phyloP scores from a whole-genome alignment of 176 grass and related monocot genomes.

The Ensete ventricosum region DNA sequence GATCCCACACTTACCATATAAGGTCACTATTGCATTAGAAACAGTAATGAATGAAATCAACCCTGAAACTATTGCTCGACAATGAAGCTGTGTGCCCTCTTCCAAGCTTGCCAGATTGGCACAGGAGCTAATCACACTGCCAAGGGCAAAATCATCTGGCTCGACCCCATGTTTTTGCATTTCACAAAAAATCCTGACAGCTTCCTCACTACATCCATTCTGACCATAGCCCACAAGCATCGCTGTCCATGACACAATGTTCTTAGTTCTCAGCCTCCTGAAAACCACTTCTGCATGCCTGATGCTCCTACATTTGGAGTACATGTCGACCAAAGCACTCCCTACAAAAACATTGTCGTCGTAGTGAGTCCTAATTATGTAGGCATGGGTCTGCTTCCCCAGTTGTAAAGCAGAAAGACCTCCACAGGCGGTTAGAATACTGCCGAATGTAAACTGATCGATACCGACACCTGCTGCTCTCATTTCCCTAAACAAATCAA shows the following conservation, averaged over 20 bases:
- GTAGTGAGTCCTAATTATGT: conserved; percentile 41
- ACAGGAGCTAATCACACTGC: conserved; percentile 58
- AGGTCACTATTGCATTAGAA: conserved; percentile 59
- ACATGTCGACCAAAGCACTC: conserved; percentile 58
- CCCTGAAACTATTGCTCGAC: conserved; percentile 40
- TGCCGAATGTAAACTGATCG: conserved; percentile 64
- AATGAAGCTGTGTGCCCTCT: conserved; percentile 64
- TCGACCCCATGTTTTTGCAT: conserved; percentile 40
- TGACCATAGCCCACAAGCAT: conserved; percentile 61
- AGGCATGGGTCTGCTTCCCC: conserved; percentile 50
- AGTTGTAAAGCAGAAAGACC: conserved; percentile 33
- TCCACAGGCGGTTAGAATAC: conserved; percentile 41
- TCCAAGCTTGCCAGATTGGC: conserved; percentile 55
- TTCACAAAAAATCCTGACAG: conserved; percentile 32
- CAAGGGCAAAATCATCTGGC: conserved; percentile 57
- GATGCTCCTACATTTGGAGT: conserved; percentile 51
- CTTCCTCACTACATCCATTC: conserved; percentile 51
- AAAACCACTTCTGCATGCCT: conserved; percentile 38
- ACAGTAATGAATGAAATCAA: conserved; percentile 44
- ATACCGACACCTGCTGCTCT: conserved; percentile 23
- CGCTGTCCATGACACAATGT: conserved; percentile 59
- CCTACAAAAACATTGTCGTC: conserved; percentile 42
- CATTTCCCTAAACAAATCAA: conserved; percentile 52
- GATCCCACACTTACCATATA: conserved; percentile 63
- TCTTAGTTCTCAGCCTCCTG: conserved; percentile 31